Evolutionary conservation across 202 grass and related monocot genomes (phyloP), one percentile per base, ranked within the genome.

Genomic region (Carex arenaria): DNA sequence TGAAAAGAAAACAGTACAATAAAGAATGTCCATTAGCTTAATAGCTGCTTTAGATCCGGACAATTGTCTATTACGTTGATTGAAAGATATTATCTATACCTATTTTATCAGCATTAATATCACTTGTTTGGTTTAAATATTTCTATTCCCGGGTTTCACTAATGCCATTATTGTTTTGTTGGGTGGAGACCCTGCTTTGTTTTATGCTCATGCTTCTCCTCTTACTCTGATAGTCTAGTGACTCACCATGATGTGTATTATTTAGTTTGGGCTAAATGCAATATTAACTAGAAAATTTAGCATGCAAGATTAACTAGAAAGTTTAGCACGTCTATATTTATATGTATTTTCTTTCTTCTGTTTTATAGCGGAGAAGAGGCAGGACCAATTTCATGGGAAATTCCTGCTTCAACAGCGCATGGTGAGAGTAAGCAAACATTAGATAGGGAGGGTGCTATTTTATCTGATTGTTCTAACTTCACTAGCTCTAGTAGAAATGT

Each of bases 341-440:
- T 28, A 17, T 67, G 10, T 54, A 15, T 5, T 17, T 53, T 60
- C 11, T 79, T 68, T 72, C 9, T 78, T 45, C 80, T 85, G 12
- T 89, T 85, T 26, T 84, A 13, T 72, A 98, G 95, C 56, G 95
- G 95, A 55, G 81, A 93, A 89, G 90, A 94, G 87, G 84, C 90
- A 53, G 95, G 95, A 69, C 80, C 89, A 72, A 92, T 98, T 76
- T 89, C 80, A 78, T 86, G 92, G 80, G 66, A 91, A 40, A 64
- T 86, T 47, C 40, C 82, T 88, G 64, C 30, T 72, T 64, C 68
- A 49, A 9, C 79, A 62, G 57, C 5, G 13, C 55, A 17, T 85
- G 59, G 42, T 61, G 86, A 90, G 47, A 89, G 61, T 80, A 89
- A 86, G 51, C 57, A 42, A 72, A 82, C 56, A 15, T 47, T 82